These are phyloP conservation scores for Mortierella claussenii DNA, from an alignment of 192 early-diverging fungal species.

Conservation along the genomic window DNA sequence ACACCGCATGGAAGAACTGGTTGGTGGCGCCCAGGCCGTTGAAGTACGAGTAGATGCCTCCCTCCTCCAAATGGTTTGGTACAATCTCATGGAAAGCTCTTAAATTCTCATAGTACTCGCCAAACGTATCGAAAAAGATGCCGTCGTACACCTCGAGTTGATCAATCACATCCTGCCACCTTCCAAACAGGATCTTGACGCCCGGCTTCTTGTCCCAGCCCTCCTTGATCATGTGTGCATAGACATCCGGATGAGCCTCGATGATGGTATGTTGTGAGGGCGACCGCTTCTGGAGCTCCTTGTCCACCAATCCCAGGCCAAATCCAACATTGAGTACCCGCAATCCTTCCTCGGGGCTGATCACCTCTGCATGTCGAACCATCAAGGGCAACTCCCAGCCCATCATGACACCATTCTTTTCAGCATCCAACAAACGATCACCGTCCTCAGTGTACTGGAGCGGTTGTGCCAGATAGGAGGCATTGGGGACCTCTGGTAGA, in stretches of 20 bases:
- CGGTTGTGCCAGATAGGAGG: slow-evolving; percentile 79
- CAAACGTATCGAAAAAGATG: slow-evolving; percentile 96
- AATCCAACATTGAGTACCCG: slow-evolving; percentile 85
- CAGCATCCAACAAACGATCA: slow-evolving; percentile 82
- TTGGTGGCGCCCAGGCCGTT: slow-evolving; percentile 95
- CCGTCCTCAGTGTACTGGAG: slow-evolving; percentile 83
- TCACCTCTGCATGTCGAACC: slow-evolving; percentile 85
- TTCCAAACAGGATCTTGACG: slow-evolving; percentile 88
- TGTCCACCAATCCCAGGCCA: slow-evolving; percentile 93
- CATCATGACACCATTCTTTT: slow-evolving; percentile 98
- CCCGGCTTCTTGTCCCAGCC: slow-evolving; percentile 90
- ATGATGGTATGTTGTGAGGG: slow-evolving; percentile 89
- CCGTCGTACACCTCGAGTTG: slow-evolving; percentile 86
- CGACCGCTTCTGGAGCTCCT: slow-evolving; percentile 75
- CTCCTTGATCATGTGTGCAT: slow-evolving; percentile 81
- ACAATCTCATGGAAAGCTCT: slow-evolving; percentile 74
- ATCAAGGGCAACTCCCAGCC: slow-evolving; percentile 96
- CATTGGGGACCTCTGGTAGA: slow-evolving; percentile 69
- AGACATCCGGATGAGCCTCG: slow-evolving; percentile 98
- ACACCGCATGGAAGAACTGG: slow-evolving; percentile 96
- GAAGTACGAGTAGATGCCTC: slow-evolving; percentile 93
- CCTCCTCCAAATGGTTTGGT: slow-evolving; percentile 77
- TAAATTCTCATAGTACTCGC: slow-evolving; percentile 93
- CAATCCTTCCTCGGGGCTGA: slow-evolving; percentile 68
- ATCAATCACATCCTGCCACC: slow-evolving; percentile 90